phyloP scores from a whole-genome alignment of 2,329 filamentous ascomycete genomes.

The Sporothrix euskadiensis region DNA sequence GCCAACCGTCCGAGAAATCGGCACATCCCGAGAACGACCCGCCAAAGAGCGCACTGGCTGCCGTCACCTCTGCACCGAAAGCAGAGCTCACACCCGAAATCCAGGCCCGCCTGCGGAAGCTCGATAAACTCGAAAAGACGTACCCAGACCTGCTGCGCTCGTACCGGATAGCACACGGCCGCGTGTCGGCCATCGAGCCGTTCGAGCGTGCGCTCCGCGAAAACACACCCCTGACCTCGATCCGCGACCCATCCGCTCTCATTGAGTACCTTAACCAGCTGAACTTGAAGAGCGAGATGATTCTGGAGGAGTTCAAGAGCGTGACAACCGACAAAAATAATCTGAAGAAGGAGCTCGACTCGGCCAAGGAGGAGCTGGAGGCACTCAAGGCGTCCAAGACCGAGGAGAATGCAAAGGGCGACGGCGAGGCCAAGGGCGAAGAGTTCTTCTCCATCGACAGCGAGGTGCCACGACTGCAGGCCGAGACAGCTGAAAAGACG shows the following conservation, averaged over 20 bases:
- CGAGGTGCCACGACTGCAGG: conserved; percentile 79
- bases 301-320: conserved; percentile 88
- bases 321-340: conserved; percentile 80
- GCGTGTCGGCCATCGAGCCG: conserved; percentile 83
- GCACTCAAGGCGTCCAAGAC: conserved; percentile 45
- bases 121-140: conserved; percentile 86
- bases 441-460: conserved; percentile 93
- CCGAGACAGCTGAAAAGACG: conserved; percentile 66
- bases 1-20: background rate
- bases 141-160: conserved; percentile 93
- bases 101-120: conserved; percentile 71
- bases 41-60: background rate
- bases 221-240: conserved; percentile 86
- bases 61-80: conserved; percentile 32
- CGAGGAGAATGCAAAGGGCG: conserved; percentile 33
- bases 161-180: conserved; percentile 86
- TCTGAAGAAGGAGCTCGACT: conserved; percentile 73
- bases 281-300: conserved; percentile 84
- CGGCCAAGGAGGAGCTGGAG: conserved; percentile 65
- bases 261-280: conserved; percentile 89
- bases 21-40: background rate
- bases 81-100: conserved; percentile 72
- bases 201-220: conserved; percentile 91
- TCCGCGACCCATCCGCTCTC: conserved; percentile 78
- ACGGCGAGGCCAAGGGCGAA: conserved; percentile 47